Percentiles rank a stretch among this genome's conserved stretches.
Conservation (phyloP, 768 basidiomycete genomes). For the Mycena belliarum region DNA sequence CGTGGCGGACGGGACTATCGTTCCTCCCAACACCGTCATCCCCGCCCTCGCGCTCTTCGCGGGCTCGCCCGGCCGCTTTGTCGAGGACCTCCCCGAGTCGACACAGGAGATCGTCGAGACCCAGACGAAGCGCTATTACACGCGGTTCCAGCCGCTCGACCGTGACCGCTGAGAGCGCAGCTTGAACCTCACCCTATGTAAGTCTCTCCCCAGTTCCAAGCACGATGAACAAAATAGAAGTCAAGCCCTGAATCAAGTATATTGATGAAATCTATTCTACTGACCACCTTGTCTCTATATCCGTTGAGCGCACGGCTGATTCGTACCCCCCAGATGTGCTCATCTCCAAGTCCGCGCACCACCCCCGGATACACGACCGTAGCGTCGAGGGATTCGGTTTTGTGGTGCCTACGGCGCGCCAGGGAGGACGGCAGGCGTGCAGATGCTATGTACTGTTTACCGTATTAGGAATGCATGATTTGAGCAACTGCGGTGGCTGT, state of each 20-base stretch:
- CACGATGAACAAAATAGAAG: conserved; percentile 27
- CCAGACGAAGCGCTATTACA: conserved; percentile 83
- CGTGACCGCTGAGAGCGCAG: conserved; percentile 16
- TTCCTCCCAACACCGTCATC: conserved; percentile 91
- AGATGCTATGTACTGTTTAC: too few relatives aligned
- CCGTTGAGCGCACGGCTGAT: background rate
- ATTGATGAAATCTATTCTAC: conserved; percentile 19
- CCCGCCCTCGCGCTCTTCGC: conserved; percentile 84
- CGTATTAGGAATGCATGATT: too few relatives aligned
- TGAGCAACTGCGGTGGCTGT: too few relatives aligned
- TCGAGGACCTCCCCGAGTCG: conserved; percentile 88
- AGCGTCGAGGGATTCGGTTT: too few relatives aligned
- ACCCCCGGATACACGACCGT: too few relatives aligned
- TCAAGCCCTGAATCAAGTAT: conserved; percentile 28
- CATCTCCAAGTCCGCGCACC: background rate
- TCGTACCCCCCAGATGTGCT: background rate
- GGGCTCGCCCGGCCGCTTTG: conserved; percentile 86
- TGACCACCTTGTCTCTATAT: background rate
- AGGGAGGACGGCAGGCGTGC: too few relatives aligned
- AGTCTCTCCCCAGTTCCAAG: conserved; percentile 1
- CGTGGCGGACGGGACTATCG: conserved; percentile 85
- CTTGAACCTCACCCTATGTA: background rate
- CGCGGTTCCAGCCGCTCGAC: conserved; percentile 72
- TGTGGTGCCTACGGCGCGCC: too few relatives aligned
- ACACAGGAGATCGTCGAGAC: conserved; percentile 91